Base-by-base conservation (phyloP, 1,284 basidiomycete genomes). In the Leccinum griseonigrum region DNA sequence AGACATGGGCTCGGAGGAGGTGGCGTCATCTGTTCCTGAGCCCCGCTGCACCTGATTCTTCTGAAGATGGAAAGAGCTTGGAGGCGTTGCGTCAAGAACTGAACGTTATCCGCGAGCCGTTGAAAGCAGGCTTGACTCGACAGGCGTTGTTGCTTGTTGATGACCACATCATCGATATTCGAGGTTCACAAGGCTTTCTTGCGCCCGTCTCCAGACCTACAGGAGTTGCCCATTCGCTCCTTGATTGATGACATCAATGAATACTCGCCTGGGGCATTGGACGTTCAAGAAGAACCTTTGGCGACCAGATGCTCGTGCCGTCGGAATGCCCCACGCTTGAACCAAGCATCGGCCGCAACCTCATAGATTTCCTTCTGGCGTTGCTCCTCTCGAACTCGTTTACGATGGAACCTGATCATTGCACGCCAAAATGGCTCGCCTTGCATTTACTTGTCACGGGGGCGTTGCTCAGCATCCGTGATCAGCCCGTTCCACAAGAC, bases 161-260 rank as follows among this genome's bases (percentile, higher is more conserved):
- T 71, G 86, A 91, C 63, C 91, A 95, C 68, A 7, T 88, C 90
- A 6, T 83, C 98, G 50, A 88, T 97, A 53, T 97, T 97, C 71
- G 95, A 98, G 70, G 84, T 97, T 56, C 88, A 91, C 68, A 82
- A 83, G 34, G 90, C 91, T 13, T 94, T 96, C 75, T 82, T 90
- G 58, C 86, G 86, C 29, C 78, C 84, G 2, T 77, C 80, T 50
- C 84, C 82, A 55, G 81, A 80, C 36, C 83, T 87, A 67, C 87
- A 88, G 66, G 78, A 83, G 43, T 76, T 85, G 64, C 85, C 87
- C 13, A 81, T 91, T 54, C 81, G 81, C 48, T 80, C 85, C 59
- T 80, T 94, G 59, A 79, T 92, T 57, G 86, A 89, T 46, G 90
- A 93, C 68, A 83, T 94, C 69, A 86, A 86, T 60, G 72, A 78